A percentile compares a stretch with the other conserved stretches of the same genome.
These are phyloP conservation scores for Ophiostoma perfectum DNA, from an alignment of 2,329 filamentous ascomycete genomes.

Conservation along the genomic window DNA sequence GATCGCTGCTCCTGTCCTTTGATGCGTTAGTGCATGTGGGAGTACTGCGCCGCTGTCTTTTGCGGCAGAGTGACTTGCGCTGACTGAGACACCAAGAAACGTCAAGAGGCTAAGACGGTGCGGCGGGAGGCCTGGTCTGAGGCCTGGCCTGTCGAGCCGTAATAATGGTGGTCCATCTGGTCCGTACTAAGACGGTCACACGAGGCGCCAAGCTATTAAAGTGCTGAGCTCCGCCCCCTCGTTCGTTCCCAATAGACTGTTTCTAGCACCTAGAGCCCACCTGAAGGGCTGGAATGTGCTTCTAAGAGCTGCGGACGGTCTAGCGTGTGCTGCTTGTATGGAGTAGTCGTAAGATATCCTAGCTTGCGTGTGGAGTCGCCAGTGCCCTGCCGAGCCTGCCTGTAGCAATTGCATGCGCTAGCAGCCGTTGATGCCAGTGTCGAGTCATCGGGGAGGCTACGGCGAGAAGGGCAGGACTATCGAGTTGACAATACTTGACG, in stretches of 20 bases:
- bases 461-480: too few species aligned
- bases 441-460: not conserved
- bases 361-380: too few species aligned
- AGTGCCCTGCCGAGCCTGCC: not conserved
- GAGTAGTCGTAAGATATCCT: not conserved
- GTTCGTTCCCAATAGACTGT: conserved; percentile 7
- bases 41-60: not conserved
- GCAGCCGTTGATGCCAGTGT: not conserved
- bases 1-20: not conserved
- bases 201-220: too few species aligned
- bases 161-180: too few species aligned
- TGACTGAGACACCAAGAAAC: conserved; percentile 1
- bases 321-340: not conserved
- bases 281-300: conserved; percentile 7
- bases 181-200: too few species aligned
- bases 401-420: not conserved
- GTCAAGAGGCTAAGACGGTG: not conserved
- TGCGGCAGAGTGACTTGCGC: not conserved
- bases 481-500: too few species aligned
- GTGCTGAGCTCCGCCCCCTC: conserved; percentile 1
- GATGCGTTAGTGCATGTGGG: not conserved
- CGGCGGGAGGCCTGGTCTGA: not conserved
- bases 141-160: not conserved
- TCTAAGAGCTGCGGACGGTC: conserved; percentile 2
- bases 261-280: conserved; percentile 1